Conservation (phyloP, 768 basidiomycete genomes). For the Mrakia blollopis region DNA sequence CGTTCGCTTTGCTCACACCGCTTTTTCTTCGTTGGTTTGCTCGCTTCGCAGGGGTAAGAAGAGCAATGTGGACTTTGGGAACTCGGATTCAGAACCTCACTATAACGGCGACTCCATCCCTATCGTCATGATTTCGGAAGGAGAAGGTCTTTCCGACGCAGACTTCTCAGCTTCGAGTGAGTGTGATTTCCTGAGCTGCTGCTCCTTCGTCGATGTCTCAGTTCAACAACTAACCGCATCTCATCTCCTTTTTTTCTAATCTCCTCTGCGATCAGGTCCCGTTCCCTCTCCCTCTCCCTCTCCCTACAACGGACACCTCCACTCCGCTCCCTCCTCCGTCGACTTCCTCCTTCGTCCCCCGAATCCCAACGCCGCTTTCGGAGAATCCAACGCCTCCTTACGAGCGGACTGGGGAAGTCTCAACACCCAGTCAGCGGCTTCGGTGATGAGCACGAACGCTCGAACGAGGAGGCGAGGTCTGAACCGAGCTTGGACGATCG, state of each 20-base stretch:
- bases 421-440: neutral
- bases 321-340: slow-evolving; percentile 5
- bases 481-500: neutral
- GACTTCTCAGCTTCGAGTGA: neutral
- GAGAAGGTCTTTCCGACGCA: neutral
- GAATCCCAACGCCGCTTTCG: neutral
- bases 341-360: neutral
- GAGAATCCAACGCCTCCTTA: neutral
- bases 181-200: neutral
- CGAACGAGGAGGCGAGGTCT: neutral
- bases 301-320: neutral
- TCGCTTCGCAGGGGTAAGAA: slow-evolving; percentile 1
- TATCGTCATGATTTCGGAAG: slow-evolving; percentile 9
- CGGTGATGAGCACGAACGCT: neutral
- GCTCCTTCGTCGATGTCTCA: neutral
- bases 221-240: neutral
- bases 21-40: neutral
- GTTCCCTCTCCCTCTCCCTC: slow-evolving; percentile 11
- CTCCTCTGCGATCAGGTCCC: neutral
- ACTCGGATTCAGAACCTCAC: neutral
- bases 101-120: neutral
- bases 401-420: neutral
- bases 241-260: neutral
- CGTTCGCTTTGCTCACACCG: neutral
- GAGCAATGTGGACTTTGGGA: neutral